Evolutionary conservation across 345 rosid genomes (phyloP), one percentile per base, ranked within the genome.

Genomic region (Passiflora organensis): DNA sequence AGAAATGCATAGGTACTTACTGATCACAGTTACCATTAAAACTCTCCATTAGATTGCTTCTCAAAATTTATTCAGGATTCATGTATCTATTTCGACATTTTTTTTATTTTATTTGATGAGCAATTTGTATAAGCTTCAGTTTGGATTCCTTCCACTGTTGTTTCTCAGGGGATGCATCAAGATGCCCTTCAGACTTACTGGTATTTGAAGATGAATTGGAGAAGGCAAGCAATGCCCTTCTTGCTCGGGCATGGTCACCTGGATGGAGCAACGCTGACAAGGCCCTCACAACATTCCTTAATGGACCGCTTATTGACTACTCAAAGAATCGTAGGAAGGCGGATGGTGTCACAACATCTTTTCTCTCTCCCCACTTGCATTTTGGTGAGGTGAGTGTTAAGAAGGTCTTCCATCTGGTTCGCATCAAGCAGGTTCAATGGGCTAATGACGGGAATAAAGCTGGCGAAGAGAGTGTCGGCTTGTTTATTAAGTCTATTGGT

Each of bases 191-290:
- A 24, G 94, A 88, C 60, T 54, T 60, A 24, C 66, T 91, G 76
- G 76, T 78, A 23, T 91, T 91, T 65, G 98, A 91, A 73, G 98
- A 91, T 47, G 96, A 88, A 44, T 84, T 67, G 24, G 98, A 91
- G 80, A 91, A 76, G 66, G 98, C 90, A 78, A 88, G 96, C 76
- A 91, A 91, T 73, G 98, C 95, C 6, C 86, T 91, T 71, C 95
- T 88, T 45, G 82, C 98, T 59, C 83, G 98, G 64, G 98, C 96
- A 60, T 91, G 98, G 98, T 81, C 96, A 48, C 96, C 98, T 0
- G 96, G 98, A 3, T 91, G 98, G 98, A 86, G 86, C 76, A 84
- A 72, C 62, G 98, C 87, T 50, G 91, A 91, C 62, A 91, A 76
- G 76, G 91, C 96, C 62, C 73, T 91, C 69, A 86, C 90, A 13